Base-by-base conservation (phyloP, 2,329 filamentous ascomycete genomes). In the Aspergillus thermomutatus region DNA sequence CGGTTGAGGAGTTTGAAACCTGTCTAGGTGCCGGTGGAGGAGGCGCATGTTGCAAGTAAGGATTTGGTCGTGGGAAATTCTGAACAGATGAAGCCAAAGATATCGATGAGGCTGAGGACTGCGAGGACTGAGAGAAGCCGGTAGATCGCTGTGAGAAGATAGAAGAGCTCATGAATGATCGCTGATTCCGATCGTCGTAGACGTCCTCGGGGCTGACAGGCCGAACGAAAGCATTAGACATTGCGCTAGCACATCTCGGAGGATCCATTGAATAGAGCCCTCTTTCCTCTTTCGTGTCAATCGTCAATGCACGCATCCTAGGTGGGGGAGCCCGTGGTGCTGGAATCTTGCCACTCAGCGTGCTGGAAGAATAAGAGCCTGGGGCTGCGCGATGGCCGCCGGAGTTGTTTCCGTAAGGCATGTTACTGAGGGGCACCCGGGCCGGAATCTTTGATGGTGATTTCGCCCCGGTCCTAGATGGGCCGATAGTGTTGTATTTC, bases 241-340 rank as follows among this genome's bases (percentile, higher is more conserved):
- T 66, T 21, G 74, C 75, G 56, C 83, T 86, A 47, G 76, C 79
- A 64, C 81, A 82, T 46, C 83, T 80, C 21, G 82, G 69, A 10
- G 79, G 71, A 49, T 66, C 73, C 57, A 72, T 65, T 23, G 68
- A 52, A 58, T 70, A 68, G 55, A 63, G 75, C 25, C 63, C 61
- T 31, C 69, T 64, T 55, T 72, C 75, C 31, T 74, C 71, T 52
- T 68, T 78, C 4, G 82, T 80, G 49, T 83, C 82, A 8, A 80
- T 74, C 61, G 86, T 85, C 28, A 97, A 81, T 45, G 95, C 91
- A 62, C 93, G 87, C 92, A 97, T 97, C 73, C 92, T 94, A 50
- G 93, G 93, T 11, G 92, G 92, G 37, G 91, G 91, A 1, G 87
- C 81, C 68, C 84, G 52, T 54, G 66, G 65, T 25, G 79, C 76